Evolutionary conservation across 2,329 filamentous ascomycete genomes (phyloP), one percentile per base, ranked within the genome.

Genomic region (Microascus cirrosus): DNA sequence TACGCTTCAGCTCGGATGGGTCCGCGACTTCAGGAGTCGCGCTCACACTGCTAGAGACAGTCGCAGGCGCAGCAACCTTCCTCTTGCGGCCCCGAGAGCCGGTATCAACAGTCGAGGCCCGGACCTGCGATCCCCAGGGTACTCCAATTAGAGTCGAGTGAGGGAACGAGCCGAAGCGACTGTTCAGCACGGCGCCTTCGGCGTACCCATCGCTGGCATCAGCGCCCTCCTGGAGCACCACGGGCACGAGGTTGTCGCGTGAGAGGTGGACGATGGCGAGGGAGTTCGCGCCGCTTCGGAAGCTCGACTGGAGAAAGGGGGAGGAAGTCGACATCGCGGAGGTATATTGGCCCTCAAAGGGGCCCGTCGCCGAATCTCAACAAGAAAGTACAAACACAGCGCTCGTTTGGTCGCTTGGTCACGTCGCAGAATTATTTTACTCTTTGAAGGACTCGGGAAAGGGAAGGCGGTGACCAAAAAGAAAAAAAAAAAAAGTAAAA

Each of bases 101-200:
- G 0, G 92, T 96, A 66, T 96, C 90, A 59, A 96, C 91, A 35
- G 86, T 83, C 1, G 91, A 96, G 8, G 94, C 94, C 53, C 90
- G 81, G 24, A 97, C 85, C 69, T 97, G 94, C 7, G 89, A 90
- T 32, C 94, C 94, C 93, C 93, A 97, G 50, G 89, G 87, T 57
- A 91, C 77, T 5, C 83, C 78, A 58, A 96, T 80, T 53, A 93
- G 73, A 0, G 89, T 92, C 12, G 82, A 87, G 68, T 93, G 89
- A 0, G 89, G 89, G 60, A 91, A 93, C 0, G 92, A 96, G 54
- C 94, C 94, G 67, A 96, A 99, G 52, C 92, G 85, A 1, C 93
- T 99, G 73, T 96, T 97, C 57, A 92, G 83, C 2, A 90, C 87
- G 53, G 85, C 85, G 39, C 88, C 88, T 68, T 91, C 68, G 10